A percentile compares a stretch with the other conserved stretches of the same genome.
phyloP scores from a whole-genome alignment of 331 rosid species.

The Ulmus americana region DNA sequence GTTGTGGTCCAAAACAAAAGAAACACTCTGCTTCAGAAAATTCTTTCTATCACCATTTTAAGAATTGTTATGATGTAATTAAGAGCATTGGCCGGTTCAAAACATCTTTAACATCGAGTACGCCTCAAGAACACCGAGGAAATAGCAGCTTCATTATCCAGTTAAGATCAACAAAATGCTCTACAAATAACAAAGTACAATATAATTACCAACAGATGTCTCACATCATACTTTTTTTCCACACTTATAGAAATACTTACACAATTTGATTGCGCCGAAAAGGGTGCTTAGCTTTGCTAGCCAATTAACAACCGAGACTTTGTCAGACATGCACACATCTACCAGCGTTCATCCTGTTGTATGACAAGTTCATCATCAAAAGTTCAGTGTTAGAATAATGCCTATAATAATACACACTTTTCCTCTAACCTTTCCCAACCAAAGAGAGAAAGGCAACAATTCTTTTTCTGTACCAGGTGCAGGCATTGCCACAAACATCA shows the following conservation, averaged over 20 bases:
- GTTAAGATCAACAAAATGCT: background rate
- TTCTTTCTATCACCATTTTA: too few relatives aligned
- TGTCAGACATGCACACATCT: background rate
- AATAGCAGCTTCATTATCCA: background rate
- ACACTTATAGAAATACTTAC: background rate
- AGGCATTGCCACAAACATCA: background rate
- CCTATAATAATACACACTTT: too few relatives aligned
- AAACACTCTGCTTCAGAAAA: too few relatives aligned
- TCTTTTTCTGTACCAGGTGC: background rate
- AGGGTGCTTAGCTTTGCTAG: background rate
- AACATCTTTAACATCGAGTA: background rate
- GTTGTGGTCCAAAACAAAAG: too few relatives aligned
- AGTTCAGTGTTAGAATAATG: background rate
- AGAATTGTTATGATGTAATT: background rate
- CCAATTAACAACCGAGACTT: background rate
- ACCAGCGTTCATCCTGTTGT: background rate
- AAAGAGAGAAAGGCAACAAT: background rate
- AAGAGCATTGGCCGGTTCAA: background rate
- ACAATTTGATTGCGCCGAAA: background rate
- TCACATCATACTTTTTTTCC: background rate
- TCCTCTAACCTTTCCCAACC: too few relatives aligned
- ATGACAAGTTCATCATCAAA: background rate
- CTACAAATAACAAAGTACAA: background rate
- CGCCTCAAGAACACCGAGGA: background rate
- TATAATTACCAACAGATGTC: background rate